Conservation (phyloP, 495 filamentous ascomycete genomes). For the Neurospora sp. region DNA sequence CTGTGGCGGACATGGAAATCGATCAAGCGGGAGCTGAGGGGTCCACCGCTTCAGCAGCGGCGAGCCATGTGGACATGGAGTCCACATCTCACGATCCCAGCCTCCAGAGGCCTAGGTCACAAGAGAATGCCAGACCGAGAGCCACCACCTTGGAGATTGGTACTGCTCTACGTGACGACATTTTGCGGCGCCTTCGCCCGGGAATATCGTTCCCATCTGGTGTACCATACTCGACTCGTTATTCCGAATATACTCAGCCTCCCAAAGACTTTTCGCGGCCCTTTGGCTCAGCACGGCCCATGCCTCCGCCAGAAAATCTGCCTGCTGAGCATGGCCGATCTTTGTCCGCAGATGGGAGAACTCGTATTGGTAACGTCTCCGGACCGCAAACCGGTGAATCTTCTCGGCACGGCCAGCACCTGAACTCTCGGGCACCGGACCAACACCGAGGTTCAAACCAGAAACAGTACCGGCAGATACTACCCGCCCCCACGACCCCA, state of each 20-base stretch:
- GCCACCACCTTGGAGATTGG: not conserved
- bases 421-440: not conserved
- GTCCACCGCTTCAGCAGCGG: not conserved
- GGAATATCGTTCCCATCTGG: not conserved
- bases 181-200: not conserved
- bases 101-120: not conserved
- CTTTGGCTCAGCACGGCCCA: not conserved
- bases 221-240: not conserved
- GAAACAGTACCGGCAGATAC: not conserved
- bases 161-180: not conserved
- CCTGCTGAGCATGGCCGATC: not conserved
- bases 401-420: not conserved
- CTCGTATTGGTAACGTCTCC: not conserved
- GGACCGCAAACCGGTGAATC: not conserved
- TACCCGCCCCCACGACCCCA: not conserved
- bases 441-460: not conserved
- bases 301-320: not conserved
- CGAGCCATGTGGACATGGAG: not conserved
- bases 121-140: not conserved
- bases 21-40: not conserved
- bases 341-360: no score
- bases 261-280: not conserved
- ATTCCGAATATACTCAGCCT: not conserved
- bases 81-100: not conserved
- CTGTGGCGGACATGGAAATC: not conserved